Evolutionary conservation across 768 basidiomycete species (phyloP).

Genomic region (Ramaria sp.): DNA sequence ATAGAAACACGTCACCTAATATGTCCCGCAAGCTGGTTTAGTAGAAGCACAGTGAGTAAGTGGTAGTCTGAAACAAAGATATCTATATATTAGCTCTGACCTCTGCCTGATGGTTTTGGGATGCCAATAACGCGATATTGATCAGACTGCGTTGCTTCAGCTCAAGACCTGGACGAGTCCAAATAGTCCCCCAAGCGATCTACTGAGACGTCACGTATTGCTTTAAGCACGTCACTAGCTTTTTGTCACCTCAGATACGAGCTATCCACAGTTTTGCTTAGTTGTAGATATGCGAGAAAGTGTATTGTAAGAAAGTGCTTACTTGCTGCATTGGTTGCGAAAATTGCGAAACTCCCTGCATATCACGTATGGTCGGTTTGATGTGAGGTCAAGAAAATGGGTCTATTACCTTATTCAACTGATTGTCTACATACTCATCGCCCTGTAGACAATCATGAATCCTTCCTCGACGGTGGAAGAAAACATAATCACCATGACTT

Average conservation of each 20-base stretch:
- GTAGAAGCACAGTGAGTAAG: background rate
- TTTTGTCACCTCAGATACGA: conserved; percentile 1
- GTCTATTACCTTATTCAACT: conserved; percentile 6
- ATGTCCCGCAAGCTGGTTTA: conserved; percentile 5
- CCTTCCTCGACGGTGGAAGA: background rate
- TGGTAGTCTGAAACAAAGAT: too few species aligned
- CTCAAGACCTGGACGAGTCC: conserved; percentile 10
- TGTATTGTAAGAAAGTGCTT: background rate
- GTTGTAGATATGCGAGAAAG: background rate
- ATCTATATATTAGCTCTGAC: too few species aligned
- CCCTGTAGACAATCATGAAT: background rate
- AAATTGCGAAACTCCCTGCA: conserved; percentile 8
- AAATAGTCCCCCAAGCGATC: conserved; percentile 10
- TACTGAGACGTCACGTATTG: background rate
- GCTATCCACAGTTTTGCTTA: background rate
- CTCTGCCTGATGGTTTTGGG: conserved; percentile 7
- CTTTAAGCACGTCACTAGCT: background rate
- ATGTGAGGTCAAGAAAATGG: background rate
- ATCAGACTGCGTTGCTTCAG: conserved; percentile 11
- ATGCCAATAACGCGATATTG: conserved; percentile 8
- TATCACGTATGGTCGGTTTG: background rate
- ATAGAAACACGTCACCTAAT: conserved; percentile 7
- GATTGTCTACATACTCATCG: conserved; percentile 9
- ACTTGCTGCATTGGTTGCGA: conserved; percentile 10
- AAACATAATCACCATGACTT: background rate